A percentile compares a stretch with the other conserved stretches of the same genome.
phyloP scores from a whole-genome alignment of 805 yeast species.

The Candida andamanensis region DNA sequence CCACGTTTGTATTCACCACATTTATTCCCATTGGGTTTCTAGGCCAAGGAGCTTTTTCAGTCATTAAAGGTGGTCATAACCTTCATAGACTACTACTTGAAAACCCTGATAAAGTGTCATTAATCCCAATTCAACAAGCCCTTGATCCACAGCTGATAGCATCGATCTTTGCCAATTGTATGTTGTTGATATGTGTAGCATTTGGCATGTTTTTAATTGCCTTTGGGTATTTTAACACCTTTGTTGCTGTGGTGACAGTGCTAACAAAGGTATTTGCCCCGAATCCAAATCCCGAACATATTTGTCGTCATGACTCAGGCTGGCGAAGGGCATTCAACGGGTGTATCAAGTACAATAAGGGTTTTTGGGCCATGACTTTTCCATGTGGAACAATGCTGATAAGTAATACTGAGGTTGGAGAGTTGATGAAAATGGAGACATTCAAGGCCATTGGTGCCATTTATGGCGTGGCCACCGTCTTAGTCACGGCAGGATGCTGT shows the following conservation, averaged over 20 bases:
- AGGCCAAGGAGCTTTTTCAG: constrained; percentile 80
- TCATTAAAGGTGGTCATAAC: constrained; percentile 50
- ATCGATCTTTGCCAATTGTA: neutral
- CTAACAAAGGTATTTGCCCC: constrained; percentile 40
- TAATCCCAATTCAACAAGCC: too few species aligned
- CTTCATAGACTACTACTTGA: constrained; percentile 15
- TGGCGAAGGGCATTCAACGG: constrained; percentile 13
- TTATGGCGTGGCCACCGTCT: constrained; percentile 49
- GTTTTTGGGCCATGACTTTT: constrained; percentile 75
- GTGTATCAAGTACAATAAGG: constrained; percentile 14
- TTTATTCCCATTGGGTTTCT: constrained; percentile 79
- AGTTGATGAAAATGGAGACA: constrained; percentile 44
- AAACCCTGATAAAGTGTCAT: neutral
- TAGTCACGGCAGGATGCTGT: constrained; percentile 34
- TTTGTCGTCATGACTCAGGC: constrained; percentile 13
- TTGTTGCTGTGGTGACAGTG: constrained; percentile 28
- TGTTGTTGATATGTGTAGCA: constrained; percentile 18
- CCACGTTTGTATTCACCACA: constrained; percentile 52
- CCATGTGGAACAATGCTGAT: constrained; percentile 81
- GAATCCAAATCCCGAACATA: constrained; percentile 17
- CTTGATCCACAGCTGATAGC: neutral
- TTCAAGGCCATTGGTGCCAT: constrained; percentile 61
- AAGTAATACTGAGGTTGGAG: constrained; percentile 50
- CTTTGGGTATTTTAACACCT: constrained; percentile 51
- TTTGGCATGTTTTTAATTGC: constrained; percentile 44